Percentiles rank a stretch among this genome's conserved stretches.
Conservation (phyloP, 768 basidiomycete genomes). For the Imleria badia region DNA sequence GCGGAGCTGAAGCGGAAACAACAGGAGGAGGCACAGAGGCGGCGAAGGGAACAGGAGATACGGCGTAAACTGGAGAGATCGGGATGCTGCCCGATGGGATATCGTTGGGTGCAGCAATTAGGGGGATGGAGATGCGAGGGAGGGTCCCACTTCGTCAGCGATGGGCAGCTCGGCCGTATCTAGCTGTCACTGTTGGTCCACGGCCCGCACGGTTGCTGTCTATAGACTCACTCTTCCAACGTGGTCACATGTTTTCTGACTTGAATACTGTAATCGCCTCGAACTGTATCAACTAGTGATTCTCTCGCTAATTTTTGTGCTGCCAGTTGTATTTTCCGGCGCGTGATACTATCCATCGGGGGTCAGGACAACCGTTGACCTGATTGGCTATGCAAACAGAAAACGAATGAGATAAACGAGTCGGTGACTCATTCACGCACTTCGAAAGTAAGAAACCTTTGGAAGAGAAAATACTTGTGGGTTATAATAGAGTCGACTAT, state of each 20-base stretch:
- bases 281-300: neutral
- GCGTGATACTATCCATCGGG: no score
- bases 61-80: slow-evolving; percentile 44
- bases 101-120: slow-evolving; percentile 40
- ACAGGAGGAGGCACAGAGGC: slow-evolving; percentile 37
- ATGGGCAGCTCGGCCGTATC: slow-evolving; percentile 26
- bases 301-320: no score
- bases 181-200: neutral
- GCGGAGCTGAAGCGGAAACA: slow-evolving; percentile 31
- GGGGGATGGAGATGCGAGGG: slow-evolving; percentile 48
- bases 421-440: no score
- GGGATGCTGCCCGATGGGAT: slow-evolving; percentile 52
- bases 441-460: no score
- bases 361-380: no score
- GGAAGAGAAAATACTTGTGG: no score
- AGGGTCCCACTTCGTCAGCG: slow-evolving; percentile 42
- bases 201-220: no score
- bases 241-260: neutral
- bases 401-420: no score
- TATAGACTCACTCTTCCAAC: neutral
- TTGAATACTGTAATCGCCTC: neutral
- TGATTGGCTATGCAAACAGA: no score
- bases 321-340: no score
- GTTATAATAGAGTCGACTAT: no score
- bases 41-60: slow-evolving; percentile 23